Evolutionary conservation across 495 filamentous ascomycete species (phyloP), one percentile per base, ranked within the genome.

Genomic region (Astrothelium macrocarpum): DNA sequence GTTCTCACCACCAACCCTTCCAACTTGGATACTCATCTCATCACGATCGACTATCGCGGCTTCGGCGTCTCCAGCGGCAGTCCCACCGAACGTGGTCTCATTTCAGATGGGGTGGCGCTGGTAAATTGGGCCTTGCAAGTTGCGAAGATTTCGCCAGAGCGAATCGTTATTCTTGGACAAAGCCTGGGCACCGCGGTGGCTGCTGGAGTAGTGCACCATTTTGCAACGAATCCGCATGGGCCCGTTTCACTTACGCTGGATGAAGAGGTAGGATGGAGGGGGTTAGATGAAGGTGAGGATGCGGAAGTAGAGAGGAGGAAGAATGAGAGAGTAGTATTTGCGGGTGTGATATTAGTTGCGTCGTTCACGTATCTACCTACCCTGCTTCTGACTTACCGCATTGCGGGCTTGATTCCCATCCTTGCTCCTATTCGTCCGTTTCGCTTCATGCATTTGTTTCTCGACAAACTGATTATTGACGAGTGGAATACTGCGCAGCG

Each of bases 131-230:
- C 87, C 1, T 78, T 88, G 64, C 71, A 84, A 36, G 74, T 82
- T 1, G 84, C 84, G 20, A 73, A 80, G 23, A 81, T 97, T 26
- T 79, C 88, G 0, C 75, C 92, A 0, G 78, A 82, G 18, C 81
- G 84, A 14, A 95, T 97, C 56, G 82, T 90, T 11, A 78, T 97
- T 46, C 72, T 92, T n/a, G 93, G 92, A 53, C 92, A 96, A 63
- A 90, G 86, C 65, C 84, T 98, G 1, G 94, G 94, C 31, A 95
- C 94, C 10, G 93, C 89, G 1, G 88, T 97, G 1, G 84, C 85
- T 16, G 75, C 84, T 25, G 92, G 80, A 23, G 84, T 89, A 1
- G 84, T 83, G 0, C 87, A 94, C 66, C 79, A 83, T 39, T 92
- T 89, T 65, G 76, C 79, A 1, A 56, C 49, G 25, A 78, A 71